Conservation (phyloP, 805 yeast genomes). For the Candida odintsovae region DNA sequence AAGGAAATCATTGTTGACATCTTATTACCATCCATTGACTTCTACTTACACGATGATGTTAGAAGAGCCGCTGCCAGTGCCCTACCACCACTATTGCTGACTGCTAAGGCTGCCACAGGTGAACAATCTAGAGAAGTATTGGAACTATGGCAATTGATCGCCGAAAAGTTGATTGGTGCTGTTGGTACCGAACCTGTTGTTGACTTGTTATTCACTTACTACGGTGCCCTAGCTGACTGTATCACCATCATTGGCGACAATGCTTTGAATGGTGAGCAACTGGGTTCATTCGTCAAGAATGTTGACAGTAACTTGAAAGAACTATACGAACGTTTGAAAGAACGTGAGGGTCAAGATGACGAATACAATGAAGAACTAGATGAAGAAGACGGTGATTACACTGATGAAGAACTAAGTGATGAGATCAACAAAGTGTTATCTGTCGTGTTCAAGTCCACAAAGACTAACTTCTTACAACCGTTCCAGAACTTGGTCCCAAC, state of each 20-base stretch:
- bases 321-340: slow-evolving; percentile 62
- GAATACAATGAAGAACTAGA: slow-evolving; percentile 85
- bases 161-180: slow-evolving; percentile 61
- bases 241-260: slow-evolving; percentile 62
- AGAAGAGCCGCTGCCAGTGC: slow-evolving; percentile 85
- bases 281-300: slow-evolving; percentile 51
- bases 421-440: slow-evolving; percentile 76
- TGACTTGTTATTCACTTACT: slow-evolving; percentile 75
- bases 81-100: slow-evolving; percentile 68
- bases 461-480: slow-evolving; percentile 52
- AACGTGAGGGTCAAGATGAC: slow-evolving; percentile 71
- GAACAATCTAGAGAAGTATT: slow-evolving; percentile 52
- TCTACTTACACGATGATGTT: slow-evolving; percentile 91
- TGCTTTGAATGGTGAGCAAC: slow-evolving; percentile 48
- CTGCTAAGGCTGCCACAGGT: slow-evolving; percentile 47
- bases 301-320: slow-evolving; percentile 59
- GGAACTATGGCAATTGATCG: slow-evolving; percentile 66
- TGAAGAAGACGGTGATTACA: slow-evolving; percentile 74
- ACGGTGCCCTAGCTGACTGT: slow-evolving; percentile 62
- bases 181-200: slow-evolving; percentile 76
- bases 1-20: slow-evolving; percentile 71
- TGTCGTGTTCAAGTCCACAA: slow-evolving; percentile 59
- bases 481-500: slow-evolving; percentile 63
- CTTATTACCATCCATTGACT: slow-evolving; percentile 83
- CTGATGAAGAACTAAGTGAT: slow-evolving; percentile 86